Evolutionary conservation across 768 basidiomycete genomes (phyloP).

Genomic region (Podaxis sp.): DNA sequence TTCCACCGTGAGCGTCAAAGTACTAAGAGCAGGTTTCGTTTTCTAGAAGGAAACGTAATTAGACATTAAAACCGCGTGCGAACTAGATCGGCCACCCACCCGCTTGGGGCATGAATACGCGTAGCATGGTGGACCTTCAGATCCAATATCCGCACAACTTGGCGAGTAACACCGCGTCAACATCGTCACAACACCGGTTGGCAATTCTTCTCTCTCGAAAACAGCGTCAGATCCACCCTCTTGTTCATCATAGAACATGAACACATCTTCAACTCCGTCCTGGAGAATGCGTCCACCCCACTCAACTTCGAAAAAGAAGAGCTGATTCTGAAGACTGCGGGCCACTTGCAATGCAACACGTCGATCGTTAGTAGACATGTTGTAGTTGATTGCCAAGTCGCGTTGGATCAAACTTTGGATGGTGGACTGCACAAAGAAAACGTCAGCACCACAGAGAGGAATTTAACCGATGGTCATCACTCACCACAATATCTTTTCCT

Average conservation of each 20-base stretch:
- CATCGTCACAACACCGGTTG: constrained; percentile 87
- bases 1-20: constrained; percentile 29
- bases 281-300: constrained; percentile 83
- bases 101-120: constrained; percentile 76
- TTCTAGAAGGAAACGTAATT: neutral
- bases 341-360: constrained; percentile 86
- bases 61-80: neutral
- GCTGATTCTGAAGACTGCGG: constrained; percentile 84
- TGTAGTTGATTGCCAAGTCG: constrained; percentile 75
- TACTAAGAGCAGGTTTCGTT: constrained; percentile 13
- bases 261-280: constrained; percentile 91
- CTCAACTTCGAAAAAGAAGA: constrained; percentile 97
- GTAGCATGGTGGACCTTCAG: constrained; percentile 77
- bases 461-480: constrained; percentile 27
- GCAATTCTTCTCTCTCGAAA: constrained; percentile 66
- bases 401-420: constrained; percentile 86
- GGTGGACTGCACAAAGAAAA: constrained; percentile 56
- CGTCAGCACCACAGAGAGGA: constrained; percentile 14
- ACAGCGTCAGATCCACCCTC: constrained; percentile 61
- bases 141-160: constrained; percentile 50
- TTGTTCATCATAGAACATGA: constrained; percentile 86
- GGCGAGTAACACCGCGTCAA: constrained; percentile 90
- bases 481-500: constrained; percentile 88
- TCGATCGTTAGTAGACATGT: constrained; percentile 72
- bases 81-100: constrained; percentile 32